Evolutionary conservation across 2,329 filamentous ascomycete species (phyloP).

Genomic region (Nigrograna mackinnonii): DNA sequence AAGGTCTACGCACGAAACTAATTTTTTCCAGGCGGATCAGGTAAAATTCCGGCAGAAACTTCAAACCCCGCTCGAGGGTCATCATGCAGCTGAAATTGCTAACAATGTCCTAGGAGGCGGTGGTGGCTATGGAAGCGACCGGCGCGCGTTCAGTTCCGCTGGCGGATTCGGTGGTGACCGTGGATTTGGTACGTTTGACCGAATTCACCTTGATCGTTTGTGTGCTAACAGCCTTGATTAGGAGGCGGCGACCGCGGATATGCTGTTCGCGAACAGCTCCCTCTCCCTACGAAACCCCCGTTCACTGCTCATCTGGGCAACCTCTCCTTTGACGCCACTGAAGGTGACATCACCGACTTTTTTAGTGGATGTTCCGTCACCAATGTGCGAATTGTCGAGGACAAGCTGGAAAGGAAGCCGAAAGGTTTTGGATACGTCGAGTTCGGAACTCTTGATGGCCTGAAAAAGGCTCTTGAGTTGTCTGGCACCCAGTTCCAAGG

Average conservation of each 20-base stretch:
- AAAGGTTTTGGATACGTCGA: slow-evolving; percentile 99
- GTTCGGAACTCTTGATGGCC: slow-evolving; percentile 82
- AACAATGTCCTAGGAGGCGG: slow-evolving; percentile 38
- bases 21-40: slow-evolving; percentile 26
- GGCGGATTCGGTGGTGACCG: slow-evolving; percentile 42
- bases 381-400: slow-evolving; percentile 94
- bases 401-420: slow-evolving; percentile 88
- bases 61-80: slow-evolving; percentile 1
- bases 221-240: slow-evolving; percentile 15
- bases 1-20: slow-evolving; percentile 15
- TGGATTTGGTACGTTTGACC: slow-evolving; percentile 39
- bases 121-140: slow-evolving; percentile 53
- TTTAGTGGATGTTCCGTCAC: slow-evolving; percentile 84
- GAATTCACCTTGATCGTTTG: neutral
- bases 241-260: slow-evolving; percentile 30
- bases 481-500: slow-evolving; percentile 85
- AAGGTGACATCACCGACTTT: slow-evolving; percentile 81
- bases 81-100: slow-evolving; percentile 15
- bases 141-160: slow-evolving; percentile 50
- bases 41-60: slow-evolving; percentile 23
- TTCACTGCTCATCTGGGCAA: slow-evolving; percentile 97
- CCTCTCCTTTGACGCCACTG: slow-evolving; percentile 90
- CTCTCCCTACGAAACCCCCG: slow-evolving; percentile 88
- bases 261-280: slow-evolving; percentile 70
- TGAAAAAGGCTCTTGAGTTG: slow-evolving; percentile 86